A percentile compares a stretch with the other conserved stretches of the same genome.
phyloP scores from a whole-genome alignment of 805 yeast species.

The Wickerhamiella cacticola region DNA sequence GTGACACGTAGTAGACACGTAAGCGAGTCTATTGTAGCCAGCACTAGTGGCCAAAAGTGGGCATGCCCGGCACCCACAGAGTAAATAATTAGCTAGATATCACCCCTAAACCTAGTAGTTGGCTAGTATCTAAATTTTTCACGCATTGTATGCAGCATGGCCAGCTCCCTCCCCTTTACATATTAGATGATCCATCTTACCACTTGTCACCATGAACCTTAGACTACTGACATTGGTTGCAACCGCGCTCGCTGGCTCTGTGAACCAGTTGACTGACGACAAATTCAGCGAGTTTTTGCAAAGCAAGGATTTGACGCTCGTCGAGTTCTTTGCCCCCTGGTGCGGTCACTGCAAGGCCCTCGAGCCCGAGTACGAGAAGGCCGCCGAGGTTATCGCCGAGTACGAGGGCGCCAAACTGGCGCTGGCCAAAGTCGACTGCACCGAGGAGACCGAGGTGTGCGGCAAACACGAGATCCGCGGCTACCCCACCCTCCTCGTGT shows the following conservation, averaged over 20 bases:
- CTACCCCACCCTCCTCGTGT: slow-evolving; percentile 72
- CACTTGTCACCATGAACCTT: slow-evolving; percentile 4
- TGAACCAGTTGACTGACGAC: slow-evolving; percentile 59
- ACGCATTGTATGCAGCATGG: too few species aligned
- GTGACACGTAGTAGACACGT: slow-evolving; percentile 4
- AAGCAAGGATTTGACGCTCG: slow-evolving; percentile 65
- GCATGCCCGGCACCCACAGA: too few species aligned
- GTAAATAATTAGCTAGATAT: too few species aligned
- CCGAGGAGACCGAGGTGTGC: slow-evolving; percentile 64
- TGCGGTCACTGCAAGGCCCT: slow-evolving; percentile 72
- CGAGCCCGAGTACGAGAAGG: slow-evolving; percentile 30
- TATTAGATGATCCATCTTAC: too few species aligned
- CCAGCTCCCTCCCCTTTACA: too few species aligned
- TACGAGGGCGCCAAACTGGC: slow-evolving; percentile 18
- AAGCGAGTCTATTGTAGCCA: too few species aligned
- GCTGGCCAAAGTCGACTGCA: slow-evolving; percentile 82
- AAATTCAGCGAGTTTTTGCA: slow-evolving; percentile 54
- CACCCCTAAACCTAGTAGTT: too few species aligned
- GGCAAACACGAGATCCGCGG: slow-evolving; percentile 53
- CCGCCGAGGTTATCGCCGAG: slow-evolving; percentile 18
- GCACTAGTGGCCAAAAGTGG: too few species aligned
- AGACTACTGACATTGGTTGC: slow-evolving; percentile 30
- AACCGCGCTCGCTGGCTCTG: slow-evolving; percentile 53
- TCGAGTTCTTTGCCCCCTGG: slow-evolving; percentile 95
- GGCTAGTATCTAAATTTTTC: too few species aligned